Base-by-base conservation (phyloP, 2,329 filamentous ascomycete genomes). In the Paramyrothecium roridum region DNA sequence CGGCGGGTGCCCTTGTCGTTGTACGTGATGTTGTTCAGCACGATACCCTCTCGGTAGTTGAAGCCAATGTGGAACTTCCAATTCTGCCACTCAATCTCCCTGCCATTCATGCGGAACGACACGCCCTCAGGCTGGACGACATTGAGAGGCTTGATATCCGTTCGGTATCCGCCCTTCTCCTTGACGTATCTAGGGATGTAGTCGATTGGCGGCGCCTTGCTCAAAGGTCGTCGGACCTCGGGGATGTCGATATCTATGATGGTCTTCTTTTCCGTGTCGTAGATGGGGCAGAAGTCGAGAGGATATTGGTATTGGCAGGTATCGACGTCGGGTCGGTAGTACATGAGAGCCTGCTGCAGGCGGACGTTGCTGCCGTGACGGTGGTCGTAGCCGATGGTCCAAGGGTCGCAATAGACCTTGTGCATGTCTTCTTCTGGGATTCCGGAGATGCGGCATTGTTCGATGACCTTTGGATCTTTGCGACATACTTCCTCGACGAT, bases 371-470 rank as follows among this genome's bases (percentile, higher is more conserved):
- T 93, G 58, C 92, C 93, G 65, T 92, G 95, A 48, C 93, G 87
- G 75, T 96, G 90, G 65, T 97, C 93, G 68, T 91, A 96, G 50
- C 93, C 93, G 71, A 97, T 96, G 1, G 93, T 96, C 93, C 93
- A 97, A 12, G 91, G 91, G 69, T 97, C 93, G 72, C 92, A 96
- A 77, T 96, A 96, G 50, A 97, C 90, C 74, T 96, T 96, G 78
- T 95, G 78, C 93, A 97, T 96, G 57, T 96, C 90, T 62, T 89
- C 81, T 55, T 80, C 81, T 13, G 90, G 84, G 57, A 97, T 90
- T 1, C 93, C 93, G 56, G 91, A 83, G 57, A 96, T 82, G 8
- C 82, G 83, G 66, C 93, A 97, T 72, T 96, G 92, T 73, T 96
- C 91, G 61, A 96, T 95, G 57, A 96, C 91, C 65, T 88, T 89